phyloP scores from a whole-genome alignment of 1,139 yeast species.

The Scheffersomyces illinoinensis region DNA sequence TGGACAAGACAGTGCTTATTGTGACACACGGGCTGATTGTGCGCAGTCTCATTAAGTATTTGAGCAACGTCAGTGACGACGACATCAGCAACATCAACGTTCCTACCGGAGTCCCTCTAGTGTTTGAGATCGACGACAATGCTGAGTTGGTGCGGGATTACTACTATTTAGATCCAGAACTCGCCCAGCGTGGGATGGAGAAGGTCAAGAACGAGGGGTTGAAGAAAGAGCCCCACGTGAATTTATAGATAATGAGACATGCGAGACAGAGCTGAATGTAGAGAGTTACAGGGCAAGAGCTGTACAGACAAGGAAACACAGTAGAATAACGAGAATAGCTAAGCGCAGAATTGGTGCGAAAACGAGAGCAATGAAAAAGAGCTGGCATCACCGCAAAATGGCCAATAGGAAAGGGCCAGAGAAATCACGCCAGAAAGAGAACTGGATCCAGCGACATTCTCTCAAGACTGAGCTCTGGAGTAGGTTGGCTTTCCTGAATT shows the following conservation, averaged over 20 bases:
- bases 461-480: too few relatives aligned
- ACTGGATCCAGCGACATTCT: too few relatives aligned
- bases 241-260: neutral
- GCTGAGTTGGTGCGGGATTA: slow-evolving; percentile 46
- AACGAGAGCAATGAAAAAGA: too few relatives aligned
- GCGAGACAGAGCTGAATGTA: neutral
- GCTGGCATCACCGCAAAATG: too few relatives aligned
- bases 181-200: slow-evolving; percentile 63
- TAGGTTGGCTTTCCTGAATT: too few relatives aligned
- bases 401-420: too few relatives aligned
- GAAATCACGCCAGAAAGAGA: too few relatives aligned
- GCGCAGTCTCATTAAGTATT: slow-evolving; percentile 62
- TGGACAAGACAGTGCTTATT: slow-evolving; percentile 52
- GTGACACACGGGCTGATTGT: slow-evolving; percentile 81
- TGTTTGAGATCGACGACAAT: slow-evolving; percentile 51
- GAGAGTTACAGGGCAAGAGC: too few relatives aligned
- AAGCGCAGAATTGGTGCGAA: too few relatives aligned
- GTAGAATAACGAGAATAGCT: too few relatives aligned
- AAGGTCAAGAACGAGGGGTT: slow-evolving; percentile 63
- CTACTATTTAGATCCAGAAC: slow-evolving; percentile 69
- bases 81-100: slow-evolving; percentile 67
- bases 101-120: slow-evolving; percentile 77
- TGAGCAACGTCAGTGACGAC: slow-evolving; percentile 58
- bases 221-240: slow-evolving; percentile 3
- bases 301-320: too few relatives aligned